Evolutionary conservation across 371 early-diverging fungal species (phyloP), one percentile per base, ranked within the genome.

Genomic region (Zychaea mexicana): DNA sequence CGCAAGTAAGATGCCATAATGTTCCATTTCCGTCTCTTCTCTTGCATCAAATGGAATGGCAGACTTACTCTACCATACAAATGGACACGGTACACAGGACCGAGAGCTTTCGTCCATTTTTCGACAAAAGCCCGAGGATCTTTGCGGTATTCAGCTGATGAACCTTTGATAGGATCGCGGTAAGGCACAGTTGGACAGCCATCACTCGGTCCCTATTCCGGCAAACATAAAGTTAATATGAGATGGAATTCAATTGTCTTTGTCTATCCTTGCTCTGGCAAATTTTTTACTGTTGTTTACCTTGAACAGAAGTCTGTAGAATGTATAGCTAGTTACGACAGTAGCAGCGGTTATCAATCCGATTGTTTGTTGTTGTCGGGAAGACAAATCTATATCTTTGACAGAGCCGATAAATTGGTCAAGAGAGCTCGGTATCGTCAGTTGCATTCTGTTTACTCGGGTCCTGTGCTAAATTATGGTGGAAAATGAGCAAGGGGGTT

Each of bases 41-140:
- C n/a, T 4, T 0, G n/a, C n/a, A 42, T 7, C 15, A 5, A 7
- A 0, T 17, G n/a, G n/a, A 42, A 7, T 17, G 15, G 15, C n/a
- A 42, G 13, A 38, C 22, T 9, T 68, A 66, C 61, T 19, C 65
- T n/a, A 21, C 77, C 77, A 49, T 67, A 70, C 4, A 77, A 22
- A 54, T 73, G 64, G 36, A 65, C 68, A 47, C 68, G 70, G 26
- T 65, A 73, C 3, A 66, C 62, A 15, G 66, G 64, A 2, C 77
- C 77, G 45, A 58, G 65, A 19, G 69, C 49, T 10, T 70, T 45
- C 5, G 64, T 61, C 45, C 53, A 60, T 27, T 68, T 64, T 38
- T 54, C 67, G 2, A 67, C 57, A 36, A 77, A 71, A 13, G 36
- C 64, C 2, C 24, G 10, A 6, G 72, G 70, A 42, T 72, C 15